Base-by-base conservation (phyloP, 129 eudicot species). In the Silybum marianum region DNA sequence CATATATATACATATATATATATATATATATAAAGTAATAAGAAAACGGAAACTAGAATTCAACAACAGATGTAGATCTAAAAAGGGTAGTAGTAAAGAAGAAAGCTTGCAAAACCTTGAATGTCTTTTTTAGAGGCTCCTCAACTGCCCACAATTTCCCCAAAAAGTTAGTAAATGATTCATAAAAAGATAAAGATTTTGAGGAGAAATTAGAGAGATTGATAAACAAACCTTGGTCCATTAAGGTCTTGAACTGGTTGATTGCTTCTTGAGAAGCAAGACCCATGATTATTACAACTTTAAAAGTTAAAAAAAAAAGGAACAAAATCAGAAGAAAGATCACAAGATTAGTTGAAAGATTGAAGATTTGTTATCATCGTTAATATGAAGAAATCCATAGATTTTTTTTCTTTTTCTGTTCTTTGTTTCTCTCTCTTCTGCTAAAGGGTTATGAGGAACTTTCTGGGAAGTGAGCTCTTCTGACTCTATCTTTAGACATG, bases 191-290 rank as follows among this genome's bases (percentile, higher is more conserved):
- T 14, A 9, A 67, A 84, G 40, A 74, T 38, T 32, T 32, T n/a
- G 62, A 36, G 68, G 23, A 78, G 19, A 77, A 58, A 42, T 9
- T 21, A 54, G 69, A 79, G 71, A 71, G 3, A 28, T 54, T 6
- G 42, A 9, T 5, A 67, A 69, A 36, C 38, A 12, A 19, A 93
- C 96, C 91, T 91, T 89, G 90, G 76, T 88, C 92, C 91, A 93
- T 93, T 40, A 93, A 80, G 4, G 88, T 86, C 80, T 88, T 84
- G 74, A 90, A 81, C 68, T 89, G 90, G 75, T 78, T 40, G 76
- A 93, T 86, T 74, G 92, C 85, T 71, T 93, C 92, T 80, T 91
- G 81, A 11, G 98, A 73, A 83, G 88, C 90, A 79, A 91, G 78
- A 66, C 87, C 89, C 94, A 93, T 90, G 30, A 69, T 72, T 30